These are phyloP conservation scores for Lentinus polychrous DNA, from an alignment of 1,284 basidiomycete species.

Conservation along the genomic window DNA sequence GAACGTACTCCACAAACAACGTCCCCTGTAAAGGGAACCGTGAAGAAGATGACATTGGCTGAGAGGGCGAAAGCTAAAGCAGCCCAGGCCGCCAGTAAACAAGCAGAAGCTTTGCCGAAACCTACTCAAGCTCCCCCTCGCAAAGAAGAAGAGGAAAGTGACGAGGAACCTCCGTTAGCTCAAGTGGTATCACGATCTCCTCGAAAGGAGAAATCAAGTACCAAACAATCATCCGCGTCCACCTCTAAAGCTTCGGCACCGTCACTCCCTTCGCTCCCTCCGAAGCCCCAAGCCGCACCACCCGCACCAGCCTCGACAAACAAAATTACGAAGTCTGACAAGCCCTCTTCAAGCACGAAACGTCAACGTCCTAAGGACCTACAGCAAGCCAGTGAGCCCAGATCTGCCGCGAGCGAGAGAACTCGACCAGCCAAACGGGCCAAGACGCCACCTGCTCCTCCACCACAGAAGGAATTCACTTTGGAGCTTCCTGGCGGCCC, in stretches of 20 bases:
- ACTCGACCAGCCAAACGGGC: conserved; percentile 12
- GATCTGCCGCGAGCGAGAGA: neutral
- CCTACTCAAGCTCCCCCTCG: neutral
- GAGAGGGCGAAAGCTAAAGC: too few relatives aligned
- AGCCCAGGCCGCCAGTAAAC: neutral
- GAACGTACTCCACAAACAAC: too few relatives aligned
- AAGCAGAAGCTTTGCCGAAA: neutral
- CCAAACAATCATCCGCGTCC: neutral
- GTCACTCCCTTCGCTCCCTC: neutral
- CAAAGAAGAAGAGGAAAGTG: neutral
- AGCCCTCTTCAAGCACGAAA: neutral
- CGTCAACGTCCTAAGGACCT: neutral
- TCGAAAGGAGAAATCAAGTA: neutral
- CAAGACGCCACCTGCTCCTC: conserved; percentile 30
- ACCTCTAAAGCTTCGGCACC: neutral
- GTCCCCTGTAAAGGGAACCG: too few relatives aligned
- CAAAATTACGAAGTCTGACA: too few relatives aligned
- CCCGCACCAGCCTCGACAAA: neutral
- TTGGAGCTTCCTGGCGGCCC: conserved; percentile 12
- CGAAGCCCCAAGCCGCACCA: neutral
- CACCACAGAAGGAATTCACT: conserved; percentile 12
- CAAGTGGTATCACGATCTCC: neutral
- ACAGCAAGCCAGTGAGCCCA: neutral
- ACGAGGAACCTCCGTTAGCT: neutral
- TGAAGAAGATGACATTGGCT: too few relatives aligned